A percentile compares a stretch with the other conserved stretches of the same genome.
Evolutionary conservation across 495 filamentous ascomycete species (phyloP).

Genomic region (Aspergillus avenaceus): DNA sequence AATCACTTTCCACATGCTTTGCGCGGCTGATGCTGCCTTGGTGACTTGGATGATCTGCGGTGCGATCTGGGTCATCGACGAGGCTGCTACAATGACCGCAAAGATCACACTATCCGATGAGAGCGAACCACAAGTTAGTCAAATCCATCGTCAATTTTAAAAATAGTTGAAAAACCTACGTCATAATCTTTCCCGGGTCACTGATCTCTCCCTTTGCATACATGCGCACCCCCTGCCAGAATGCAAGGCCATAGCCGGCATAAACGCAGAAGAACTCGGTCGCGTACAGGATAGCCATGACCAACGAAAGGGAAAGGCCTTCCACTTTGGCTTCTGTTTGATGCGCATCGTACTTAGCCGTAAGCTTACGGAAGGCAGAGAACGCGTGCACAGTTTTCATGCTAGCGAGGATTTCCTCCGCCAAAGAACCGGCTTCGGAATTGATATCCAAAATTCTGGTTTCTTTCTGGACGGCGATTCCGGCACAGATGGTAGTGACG

Average conservation of each 20-base stretch:
- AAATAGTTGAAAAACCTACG: slow-evolving; percentile 25
- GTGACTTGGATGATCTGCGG: slow-evolving; percentile 40
- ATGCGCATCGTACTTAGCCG: slow-evolving; percentile 24
- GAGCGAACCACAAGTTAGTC: neutral
- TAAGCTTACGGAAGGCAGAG: slow-evolving; percentile 31
- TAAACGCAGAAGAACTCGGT: slow-evolving; percentile 36
- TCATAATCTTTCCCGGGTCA: slow-evolving; percentile 38
- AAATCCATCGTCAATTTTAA: too few relatives aligned
- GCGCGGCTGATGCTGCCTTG: slow-evolving; percentile 35
- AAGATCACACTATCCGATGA: slow-evolving; percentile 18
- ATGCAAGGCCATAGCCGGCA: slow-evolving; percentile 43
- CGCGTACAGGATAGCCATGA: slow-evolving; percentile 37
- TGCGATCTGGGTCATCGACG: slow-evolving; percentile 8
- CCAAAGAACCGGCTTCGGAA: slow-evolving; percentile 28
- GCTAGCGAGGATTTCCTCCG: slow-evolving; percentile 38
- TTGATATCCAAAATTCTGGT: slow-evolving; percentile 12
- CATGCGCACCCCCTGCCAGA: slow-evolving; percentile 44
- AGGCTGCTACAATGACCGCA: slow-evolving; percentile 25
- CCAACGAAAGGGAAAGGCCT: slow-evolving; percentile 25
- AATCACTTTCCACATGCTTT: slow-evolving; percentile 36
- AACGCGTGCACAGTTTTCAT: slow-evolving; percentile 50
- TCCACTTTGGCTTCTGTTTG: slow-evolving; percentile 18
- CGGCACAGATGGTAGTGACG: slow-evolving; percentile 3
- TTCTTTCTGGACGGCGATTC: slow-evolving; percentile 13
- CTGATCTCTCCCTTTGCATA: slow-evolving; percentile 22